phyloP scores from a whole-genome alignment of 164 flowering plant species.

The Vitis cinerea region DNA sequence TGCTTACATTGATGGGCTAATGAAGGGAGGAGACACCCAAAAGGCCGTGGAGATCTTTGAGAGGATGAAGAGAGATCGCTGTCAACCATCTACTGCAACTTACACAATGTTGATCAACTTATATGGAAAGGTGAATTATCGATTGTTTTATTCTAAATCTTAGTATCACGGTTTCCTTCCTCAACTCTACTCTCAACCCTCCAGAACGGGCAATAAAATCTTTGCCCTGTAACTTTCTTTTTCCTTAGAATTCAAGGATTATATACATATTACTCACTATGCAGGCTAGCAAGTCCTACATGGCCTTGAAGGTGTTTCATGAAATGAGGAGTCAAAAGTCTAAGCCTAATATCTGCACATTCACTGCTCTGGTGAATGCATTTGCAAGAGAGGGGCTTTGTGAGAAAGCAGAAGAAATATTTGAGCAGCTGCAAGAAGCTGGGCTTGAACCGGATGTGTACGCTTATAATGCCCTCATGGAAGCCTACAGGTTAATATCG shows the following conservation, averaged over 20 bases:
- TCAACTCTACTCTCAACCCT: too few species aligned
- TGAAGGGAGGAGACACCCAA: constrained; percentile 54
- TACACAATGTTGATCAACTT: constrained; percentile 84
- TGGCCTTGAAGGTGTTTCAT: constrained; percentile 73
- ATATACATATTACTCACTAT: not conserved
- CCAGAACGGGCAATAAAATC: too few species aligned
- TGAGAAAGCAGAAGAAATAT: constrained; percentile 89
- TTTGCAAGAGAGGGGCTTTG: constrained; percentile 89
- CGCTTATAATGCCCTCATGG: constrained; percentile 92
- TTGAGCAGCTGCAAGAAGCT: constrained; percentile 83
- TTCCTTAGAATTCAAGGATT: not conserved
- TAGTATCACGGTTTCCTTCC: not conserved
- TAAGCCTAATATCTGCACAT: constrained; percentile 82
- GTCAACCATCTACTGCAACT: constrained; percentile 71
- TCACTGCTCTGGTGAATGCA: constrained; percentile 83
- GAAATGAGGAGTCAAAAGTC: constrained; percentile 70
- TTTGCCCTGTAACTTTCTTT: not conserved
- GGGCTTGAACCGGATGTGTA: constrained; percentile 95
- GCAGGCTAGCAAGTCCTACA: constrained; percentile 64
- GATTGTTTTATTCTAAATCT: not conserved
- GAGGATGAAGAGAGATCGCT: constrained; percentile 74
- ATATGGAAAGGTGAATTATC: constrained; percentile 65
- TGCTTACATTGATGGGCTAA: constrained; percentile 79
- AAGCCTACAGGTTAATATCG: constrained; percentile 68
- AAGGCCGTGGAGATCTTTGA: constrained; percentile 70